These are phyloP conservation scores for Populus hybrid DNA, from an alignment of 441 rosid species.

Conservation along the genomic window DNA sequence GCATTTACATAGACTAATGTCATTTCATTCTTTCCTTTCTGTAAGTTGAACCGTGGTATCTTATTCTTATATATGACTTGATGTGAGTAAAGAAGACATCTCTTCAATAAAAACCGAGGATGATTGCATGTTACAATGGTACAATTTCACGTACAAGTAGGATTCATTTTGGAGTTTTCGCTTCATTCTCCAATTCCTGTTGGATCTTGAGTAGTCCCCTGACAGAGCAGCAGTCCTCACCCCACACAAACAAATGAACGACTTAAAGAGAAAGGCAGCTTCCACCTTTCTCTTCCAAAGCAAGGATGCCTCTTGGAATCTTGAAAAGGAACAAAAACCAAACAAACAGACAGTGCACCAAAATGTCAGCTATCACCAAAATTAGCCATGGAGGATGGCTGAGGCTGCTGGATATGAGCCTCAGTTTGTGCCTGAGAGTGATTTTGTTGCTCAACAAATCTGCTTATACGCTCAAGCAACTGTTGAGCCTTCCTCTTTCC, in stretches of 20 bases:
- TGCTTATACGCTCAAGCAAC: constrained; percentile 67
- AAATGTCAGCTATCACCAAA: constrained; percentile 42
- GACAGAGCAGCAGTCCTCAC: constrained; percentile 14
- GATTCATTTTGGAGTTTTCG: constrained; percentile 11
- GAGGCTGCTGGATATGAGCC: constrained; percentile 31
- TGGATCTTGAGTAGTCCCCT: constrained; percentile 9
- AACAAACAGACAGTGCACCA: constrained; percentile 10
- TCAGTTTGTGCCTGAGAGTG: constrained; percentile 34
- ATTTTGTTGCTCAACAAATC: constrained; percentile 64
- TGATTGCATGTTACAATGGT: constrained; percentile 36
- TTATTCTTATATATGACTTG: constrained; percentile 7
- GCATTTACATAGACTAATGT: background rate
- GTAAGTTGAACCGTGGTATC: background rate
- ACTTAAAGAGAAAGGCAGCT: constrained; percentile 28
- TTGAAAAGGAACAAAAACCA: constrained; percentile 20
- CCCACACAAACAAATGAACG: constrained; percentile 38
- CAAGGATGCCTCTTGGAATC: constrained; percentile 24
- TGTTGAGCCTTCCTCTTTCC: constrained; percentile 92
- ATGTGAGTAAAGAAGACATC: constrained; percentile 37
- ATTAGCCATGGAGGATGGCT: constrained; percentile 27
- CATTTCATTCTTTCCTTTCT: background rate
- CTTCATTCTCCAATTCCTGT: constrained; percentile 4
- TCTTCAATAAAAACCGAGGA: constrained; percentile 55
- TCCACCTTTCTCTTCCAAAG: constrained; percentile 47
- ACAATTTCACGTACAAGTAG: constrained; percentile 19